phyloP scores from a whole-genome alignment of 2,329 filamentous ascomycete genomes.

The Botrytis hyacinthi region DNA sequence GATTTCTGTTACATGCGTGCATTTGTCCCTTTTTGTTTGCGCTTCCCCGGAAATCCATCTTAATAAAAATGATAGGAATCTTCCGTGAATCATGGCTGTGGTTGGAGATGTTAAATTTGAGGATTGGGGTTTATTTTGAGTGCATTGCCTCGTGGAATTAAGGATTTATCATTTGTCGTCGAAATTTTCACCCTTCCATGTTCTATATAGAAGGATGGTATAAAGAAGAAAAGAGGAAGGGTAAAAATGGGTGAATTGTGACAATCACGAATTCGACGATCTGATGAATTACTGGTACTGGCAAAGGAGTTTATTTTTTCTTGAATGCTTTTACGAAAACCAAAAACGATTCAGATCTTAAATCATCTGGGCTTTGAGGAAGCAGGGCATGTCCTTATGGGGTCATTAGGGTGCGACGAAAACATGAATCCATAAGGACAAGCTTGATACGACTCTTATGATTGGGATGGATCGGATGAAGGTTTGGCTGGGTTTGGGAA shows the following conservation, averaged over 20 bases:
- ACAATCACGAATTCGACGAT: slow-evolving; percentile 14
- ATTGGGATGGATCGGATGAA: slow-evolving; percentile 8
- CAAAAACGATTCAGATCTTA: neutral
- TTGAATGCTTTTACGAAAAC: slow-evolving; percentile 16
- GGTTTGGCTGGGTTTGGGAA: slow-evolving; percentile 6
- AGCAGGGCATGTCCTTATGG: neutral
- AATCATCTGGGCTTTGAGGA: neutral
- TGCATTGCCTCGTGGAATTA: neutral
- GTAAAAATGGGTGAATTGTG: slow-evolving; percentile 1
- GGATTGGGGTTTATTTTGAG: neutral
- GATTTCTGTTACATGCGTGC: neutral
- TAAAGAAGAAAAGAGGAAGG: slow-evolving; percentile 3
- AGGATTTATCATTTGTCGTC: neutral
- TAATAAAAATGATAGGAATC: neutral
- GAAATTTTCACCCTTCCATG: neutral
- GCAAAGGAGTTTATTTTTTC: slow-evolving; percentile 16
- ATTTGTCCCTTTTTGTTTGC: neutral
- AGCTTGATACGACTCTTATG: slow-evolving; percentile 3
- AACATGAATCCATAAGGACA: neutral
- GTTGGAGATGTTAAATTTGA: neutral
- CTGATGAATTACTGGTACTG: slow-evolving; percentile 11
- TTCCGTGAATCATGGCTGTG: neutral
- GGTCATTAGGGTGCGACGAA: slow-evolving; percentile 4
- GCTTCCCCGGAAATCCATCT: neutral
- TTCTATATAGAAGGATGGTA: slow-evolving; percentile 4